Percentiles rank a stretch among this genome's conserved stretches.
These are phyloP conservation scores for Avena sativa DNA, from an alignment of 176 grass and related monocot species.

Conservation along the genomic window DNA sequence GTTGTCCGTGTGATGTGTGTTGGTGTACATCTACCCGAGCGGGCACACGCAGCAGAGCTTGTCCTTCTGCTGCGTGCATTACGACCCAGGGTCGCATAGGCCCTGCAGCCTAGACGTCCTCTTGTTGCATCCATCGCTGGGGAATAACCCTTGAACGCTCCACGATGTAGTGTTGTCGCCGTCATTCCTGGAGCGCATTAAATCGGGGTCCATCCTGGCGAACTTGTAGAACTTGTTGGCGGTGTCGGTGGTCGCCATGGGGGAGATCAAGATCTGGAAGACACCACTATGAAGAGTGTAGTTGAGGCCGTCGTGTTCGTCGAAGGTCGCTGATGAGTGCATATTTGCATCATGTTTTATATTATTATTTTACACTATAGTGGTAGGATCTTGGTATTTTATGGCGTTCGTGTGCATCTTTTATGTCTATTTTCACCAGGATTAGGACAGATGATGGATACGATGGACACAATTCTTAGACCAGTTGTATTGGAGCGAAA, in stretches of 20 bases:
- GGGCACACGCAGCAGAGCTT: constrained; percentile 37
- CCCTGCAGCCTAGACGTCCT: constrained; percentile 27
- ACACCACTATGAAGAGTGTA: neutral
- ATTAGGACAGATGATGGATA: too few species aligned
- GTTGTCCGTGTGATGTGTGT: neutral
- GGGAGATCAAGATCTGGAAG: neutral
- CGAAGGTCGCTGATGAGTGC: neutral
- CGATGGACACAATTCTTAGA: too few species aligned
- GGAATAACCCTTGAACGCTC: neutral
- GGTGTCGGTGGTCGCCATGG: neutral
- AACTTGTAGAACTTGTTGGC: neutral
- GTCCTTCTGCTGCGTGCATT: neutral
- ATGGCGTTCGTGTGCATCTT: too few species aligned
- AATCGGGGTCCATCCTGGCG: constrained; percentile 32
- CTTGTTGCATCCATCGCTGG: constrained; percentile 21
- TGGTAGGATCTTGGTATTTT: too few species aligned
- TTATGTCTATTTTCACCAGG: too few species aligned
- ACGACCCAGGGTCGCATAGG: constrained; percentile 25
- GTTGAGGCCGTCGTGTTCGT: neutral
- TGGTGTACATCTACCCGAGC: neutral
- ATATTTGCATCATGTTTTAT: too few species aligned
- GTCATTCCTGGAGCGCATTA: neutral
- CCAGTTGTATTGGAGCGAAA: too few species aligned
- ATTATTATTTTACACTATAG: too few species aligned
- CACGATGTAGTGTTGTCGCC: neutral